Evolutionary conservation across 805 yeast genomes (phyloP), one percentile per base, ranked within the genome.

Genomic region (Wickerhamiella nectarea): DNA sequence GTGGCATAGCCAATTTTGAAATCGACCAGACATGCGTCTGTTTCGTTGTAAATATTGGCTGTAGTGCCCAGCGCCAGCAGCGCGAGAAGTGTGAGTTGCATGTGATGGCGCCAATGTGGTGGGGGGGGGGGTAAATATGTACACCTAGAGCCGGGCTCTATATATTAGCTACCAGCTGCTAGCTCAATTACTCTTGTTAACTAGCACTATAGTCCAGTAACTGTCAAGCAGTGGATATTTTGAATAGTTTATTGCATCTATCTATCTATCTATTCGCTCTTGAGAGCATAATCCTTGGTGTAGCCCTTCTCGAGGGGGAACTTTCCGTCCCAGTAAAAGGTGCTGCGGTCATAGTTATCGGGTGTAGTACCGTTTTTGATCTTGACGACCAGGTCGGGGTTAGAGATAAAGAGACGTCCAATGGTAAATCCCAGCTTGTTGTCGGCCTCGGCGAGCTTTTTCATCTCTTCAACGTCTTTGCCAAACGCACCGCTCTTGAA

Each of bases 381-480:
- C 47, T 75, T 61, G n/a, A 59, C 52, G 15, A 66, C 69, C 26
- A 76, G 54, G 52, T 76, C 80, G 1, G 80, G 79, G 58, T 75
- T 75, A 24, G 76, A 58, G 39, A 71, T 66, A 56, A 66, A 74
- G 45, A 58, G 61, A 48, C 78, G 66, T 24, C 78, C 78, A 47
- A 64, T 56, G 1, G 66, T 72, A 26, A 68, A 51, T 34, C 64
- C 31, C 8, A 50, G 42, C 34, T 46, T 52, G 33, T 62, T 60
- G 18, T 61, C 57, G 9, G 24, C 35, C 9, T 17, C 15, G 12
- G 21, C 19, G 24, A 43, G 17, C 18, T 43, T 22, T 4, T 54
- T 50, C 5, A 42, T 45, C 10, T 50, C 53, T 6, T 45, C 41
- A 12, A 33, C 46, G 19, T 47, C 36, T 5, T 38, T 41, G 11